phyloP scores from a whole-genome alignment of 2,329 filamentous ascomycete genomes.

The Aureobasidium sp. region DNA sequence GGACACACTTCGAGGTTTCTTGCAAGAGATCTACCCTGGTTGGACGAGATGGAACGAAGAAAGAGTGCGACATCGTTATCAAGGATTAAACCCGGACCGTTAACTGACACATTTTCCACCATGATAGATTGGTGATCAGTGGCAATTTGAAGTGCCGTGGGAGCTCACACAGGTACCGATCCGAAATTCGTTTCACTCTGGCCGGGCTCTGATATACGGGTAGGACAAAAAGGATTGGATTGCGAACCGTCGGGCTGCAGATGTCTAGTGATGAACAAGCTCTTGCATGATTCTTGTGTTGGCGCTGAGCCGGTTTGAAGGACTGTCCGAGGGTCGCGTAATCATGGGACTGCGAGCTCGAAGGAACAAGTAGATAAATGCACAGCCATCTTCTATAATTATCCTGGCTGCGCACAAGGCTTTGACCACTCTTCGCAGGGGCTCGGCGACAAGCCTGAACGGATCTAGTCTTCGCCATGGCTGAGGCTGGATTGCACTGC shows the following conservation, averaged over 20 bases:
- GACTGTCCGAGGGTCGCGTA: no score
- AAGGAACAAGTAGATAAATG: no score
- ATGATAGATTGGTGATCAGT: background rate
- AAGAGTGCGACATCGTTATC: background rate
- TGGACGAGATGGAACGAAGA: background rate
- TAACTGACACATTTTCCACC: background rate
- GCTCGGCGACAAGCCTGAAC: background rate
- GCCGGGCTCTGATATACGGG: background rate
- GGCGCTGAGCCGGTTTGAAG: no score
- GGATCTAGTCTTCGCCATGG: background rate
- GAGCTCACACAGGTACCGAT: background rate
- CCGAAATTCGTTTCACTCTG: fast-evolving
- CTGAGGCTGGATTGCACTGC: background rate
- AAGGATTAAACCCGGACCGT: background rate
- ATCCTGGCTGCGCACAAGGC: no score
- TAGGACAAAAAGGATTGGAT: background rate
- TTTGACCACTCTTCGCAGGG: background rate
- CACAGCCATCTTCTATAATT: no score
- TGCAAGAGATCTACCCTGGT: background rate
- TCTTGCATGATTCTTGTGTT: no score
- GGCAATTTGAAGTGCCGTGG: background rate
- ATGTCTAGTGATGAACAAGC: no score
- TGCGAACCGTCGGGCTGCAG: background rate
- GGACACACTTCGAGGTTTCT: background rate
- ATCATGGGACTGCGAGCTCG: no score